These are phyloP conservation scores for Starmerella lactis-condensi DNA, from an alignment of 805 yeast species.

Conservation along the genomic window DNA sequence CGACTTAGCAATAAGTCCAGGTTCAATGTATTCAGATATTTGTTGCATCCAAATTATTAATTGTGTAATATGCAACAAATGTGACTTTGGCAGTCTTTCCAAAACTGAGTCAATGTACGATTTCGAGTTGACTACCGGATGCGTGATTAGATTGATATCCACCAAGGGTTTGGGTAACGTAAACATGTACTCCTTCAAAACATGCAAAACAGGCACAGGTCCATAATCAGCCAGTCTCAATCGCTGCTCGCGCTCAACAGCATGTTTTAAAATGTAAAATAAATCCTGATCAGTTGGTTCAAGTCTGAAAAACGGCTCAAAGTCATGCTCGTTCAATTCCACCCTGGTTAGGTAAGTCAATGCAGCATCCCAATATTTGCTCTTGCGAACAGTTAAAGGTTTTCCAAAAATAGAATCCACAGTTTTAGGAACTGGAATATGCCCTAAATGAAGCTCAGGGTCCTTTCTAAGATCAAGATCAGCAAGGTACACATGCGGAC, in stretches of 20 bases:
- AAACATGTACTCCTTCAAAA: slow-evolving; percentile 29
- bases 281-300: slow-evolving; percentile 3
- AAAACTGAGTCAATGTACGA: slow-evolving; percentile 28
- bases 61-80: slow-evolving; percentile 3
- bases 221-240: slow-evolving; percentile 41
- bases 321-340: background rate
- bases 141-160: slow-evolving; percentile 29
- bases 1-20: slow-evolving; percentile 25
- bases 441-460: slow-evolving; percentile 15
- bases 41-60: slow-evolving; percentile 1
- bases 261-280: slow-evolving; percentile 15
- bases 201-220: slow-evolving; percentile 32
- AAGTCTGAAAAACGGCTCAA: slow-evolving; percentile 3
- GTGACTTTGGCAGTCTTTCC: slow-evolving; percentile 11
- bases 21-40: background rate
- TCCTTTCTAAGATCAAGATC: slow-evolving; percentile 31
- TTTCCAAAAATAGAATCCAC: slow-evolving; percentile 21
- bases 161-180: slow-evolving; percentile 38
- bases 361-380: slow-evolving; percentile 19
- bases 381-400: slow-evolving; percentile 12
- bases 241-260: slow-evolving; percentile 32
- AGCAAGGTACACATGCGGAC: slow-evolving; percentile 54
- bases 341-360: slow-evolving; percentile 12
- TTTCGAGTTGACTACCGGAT: slow-evolving; percentile 37
- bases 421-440: slow-evolving; percentile 32